These are phyloP conservation scores for Monosporascus sp. DNA, from an alignment of 2,329 filamentous ascomycete species.

Conservation along the genomic window DNA sequence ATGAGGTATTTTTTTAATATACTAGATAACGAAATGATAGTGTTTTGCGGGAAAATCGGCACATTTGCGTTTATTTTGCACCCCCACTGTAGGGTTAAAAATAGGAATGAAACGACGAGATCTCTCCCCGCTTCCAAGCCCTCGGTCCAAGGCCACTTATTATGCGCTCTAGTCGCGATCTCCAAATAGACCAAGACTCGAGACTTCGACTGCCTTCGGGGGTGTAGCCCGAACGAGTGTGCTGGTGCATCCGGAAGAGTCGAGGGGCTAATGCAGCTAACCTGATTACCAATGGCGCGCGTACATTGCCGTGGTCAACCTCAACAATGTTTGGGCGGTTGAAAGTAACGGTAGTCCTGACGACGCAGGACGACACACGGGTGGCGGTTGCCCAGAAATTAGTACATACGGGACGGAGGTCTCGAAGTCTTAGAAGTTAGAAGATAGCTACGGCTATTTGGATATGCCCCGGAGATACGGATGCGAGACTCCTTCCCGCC, in stretches of 20 bases:
- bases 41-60: too few relatives aligned
- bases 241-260: neutral
- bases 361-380: neutral
- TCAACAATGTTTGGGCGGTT: too few relatives aligned
- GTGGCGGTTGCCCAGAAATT: neutral
- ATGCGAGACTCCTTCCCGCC: neutral
- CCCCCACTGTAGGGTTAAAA: too few relatives aligned
- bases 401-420: neutral
- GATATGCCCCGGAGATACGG: neutral
- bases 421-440: neutral
- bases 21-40: too few relatives aligned
- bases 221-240: neutral
- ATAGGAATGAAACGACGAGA: too few relatives aligned
- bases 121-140: too few relatives aligned
- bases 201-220: neutral
- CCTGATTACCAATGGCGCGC: neutral
- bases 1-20: too few relatives aligned
- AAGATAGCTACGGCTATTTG: neutral
- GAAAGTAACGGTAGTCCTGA: too few relatives aligned
- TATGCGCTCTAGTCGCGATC: too few relatives aligned
- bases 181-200: neutral
- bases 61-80: too few relatives aligned
- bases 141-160: neutral
- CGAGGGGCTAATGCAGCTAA: neutral
- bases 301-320: too few relatives aligned